phyloP scores from a whole-genome alignment of 2,329 filamentous ascomycete genomes.

The Aspergillus sp. region DNA sequence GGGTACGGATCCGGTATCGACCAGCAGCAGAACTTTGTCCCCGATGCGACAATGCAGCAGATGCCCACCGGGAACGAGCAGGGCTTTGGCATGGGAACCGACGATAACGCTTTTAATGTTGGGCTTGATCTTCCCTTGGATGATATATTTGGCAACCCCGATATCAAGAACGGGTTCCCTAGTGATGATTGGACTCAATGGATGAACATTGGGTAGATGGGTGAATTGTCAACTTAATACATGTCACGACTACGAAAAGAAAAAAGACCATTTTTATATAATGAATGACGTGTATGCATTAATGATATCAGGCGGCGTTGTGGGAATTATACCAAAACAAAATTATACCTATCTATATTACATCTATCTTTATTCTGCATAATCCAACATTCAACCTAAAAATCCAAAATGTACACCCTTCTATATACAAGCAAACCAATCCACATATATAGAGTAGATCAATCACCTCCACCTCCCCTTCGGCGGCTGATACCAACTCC shows the following conservation, averaged over 20 bases:
- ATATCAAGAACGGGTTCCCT: constrained; percentile 21
- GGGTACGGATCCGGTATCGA: constrained; percentile 39
- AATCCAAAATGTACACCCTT: not conserved
- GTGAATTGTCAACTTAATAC: not conserved
- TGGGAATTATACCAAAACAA: constrained; percentile 3
- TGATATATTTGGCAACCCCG: constrained; percentile 42
- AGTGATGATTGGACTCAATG: constrained; percentile 42
- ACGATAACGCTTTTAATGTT: constrained; percentile 30
- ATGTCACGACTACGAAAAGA: constrained; percentile 5
- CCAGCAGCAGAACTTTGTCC: constrained; percentile 22
- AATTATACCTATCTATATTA: constrained; percentile 1
- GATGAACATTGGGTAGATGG: constrained; percentile 31
- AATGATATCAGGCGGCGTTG: constrained; percentile 4
- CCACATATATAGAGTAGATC: not conserved
- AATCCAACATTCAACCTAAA: not conserved
- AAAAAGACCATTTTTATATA: no score
- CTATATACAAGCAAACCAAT: not conserved
- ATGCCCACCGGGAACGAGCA: constrained; percentile 21
- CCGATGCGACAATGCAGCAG: constrained; percentile 23
- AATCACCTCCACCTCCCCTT: constrained; percentile 13
- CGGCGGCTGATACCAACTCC: constrained; percentile 59
- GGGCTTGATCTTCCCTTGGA: constrained; percentile 38
- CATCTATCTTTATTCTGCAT: not conserved
- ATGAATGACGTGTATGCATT: constrained; percentile 2
- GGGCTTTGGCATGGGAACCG: constrained; percentile 27